Percentiles rank a stretch among this genome's conserved stretches.
Evolutionary conservation across 352 stramenopile species (phyloP).

Genomic region (Phytophthora ohioensis): DNA sequence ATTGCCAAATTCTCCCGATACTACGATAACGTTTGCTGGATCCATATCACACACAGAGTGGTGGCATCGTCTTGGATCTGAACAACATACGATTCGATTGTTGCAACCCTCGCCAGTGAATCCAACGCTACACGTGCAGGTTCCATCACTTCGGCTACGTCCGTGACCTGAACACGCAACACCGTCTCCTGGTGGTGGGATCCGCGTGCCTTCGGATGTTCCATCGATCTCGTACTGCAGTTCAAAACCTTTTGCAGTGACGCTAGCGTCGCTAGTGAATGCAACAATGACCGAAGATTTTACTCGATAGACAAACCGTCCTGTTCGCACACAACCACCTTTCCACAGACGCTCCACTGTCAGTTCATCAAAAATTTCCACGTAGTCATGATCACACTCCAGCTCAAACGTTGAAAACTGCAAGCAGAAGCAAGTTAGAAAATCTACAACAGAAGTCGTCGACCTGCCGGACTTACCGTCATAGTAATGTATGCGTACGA

Average conservation of each 20-base stretch:
- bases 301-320: slow-evolving; percentile 52
- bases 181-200: slow-evolving; percentile 43
- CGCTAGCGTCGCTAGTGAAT: slow-evolving; percentile 53
- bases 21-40: slow-evolving; percentile 50
- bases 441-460: not conserved
- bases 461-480: slow-evolving; percentile 23
- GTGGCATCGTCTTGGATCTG: slow-evolving; percentile 43
- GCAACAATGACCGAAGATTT: slow-evolving; percentile 40
- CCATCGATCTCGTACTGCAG: slow-evolving; percentile 57
- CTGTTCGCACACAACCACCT: slow-evolving; percentile 56
- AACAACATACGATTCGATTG: slow-evolving; percentile 72
- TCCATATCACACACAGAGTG: slow-evolving; percentile 52
- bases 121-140: slow-evolving; percentile 68
- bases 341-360: slow-evolving; percentile 53
- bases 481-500: slow-evolving; percentile 43
- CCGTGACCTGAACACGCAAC: slow-evolving; percentile 54
- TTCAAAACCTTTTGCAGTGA: slow-evolving; percentile 54
- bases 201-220: slow-evolving; percentile 12
- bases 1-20: slow-evolving; percentile 63
- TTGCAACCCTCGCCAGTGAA: slow-evolving; percentile 76
- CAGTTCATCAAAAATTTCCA: slow-evolving; percentile 49
- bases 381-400: slow-evolving; percentile 72
- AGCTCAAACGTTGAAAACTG: slow-evolving; percentile 58
- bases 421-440: not conserved
- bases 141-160: slow-evolving; percentile 35